These are phyloP conservation scores for Botryotinia narcissicola DNA, from an alignment of 2,329 filamentous ascomycete species.

Conservation along the genomic window DNA sequence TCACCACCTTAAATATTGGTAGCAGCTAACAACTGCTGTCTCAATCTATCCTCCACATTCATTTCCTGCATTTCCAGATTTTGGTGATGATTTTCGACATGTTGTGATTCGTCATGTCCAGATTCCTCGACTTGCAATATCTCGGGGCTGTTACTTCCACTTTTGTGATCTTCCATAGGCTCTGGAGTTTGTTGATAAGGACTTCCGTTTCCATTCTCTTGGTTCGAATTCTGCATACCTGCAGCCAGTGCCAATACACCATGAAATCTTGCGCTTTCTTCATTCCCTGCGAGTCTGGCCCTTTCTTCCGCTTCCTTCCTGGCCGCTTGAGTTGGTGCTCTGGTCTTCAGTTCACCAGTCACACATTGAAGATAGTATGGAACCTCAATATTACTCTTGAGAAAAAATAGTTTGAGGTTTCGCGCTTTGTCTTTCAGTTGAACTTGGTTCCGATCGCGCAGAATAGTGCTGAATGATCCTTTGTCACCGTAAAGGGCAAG, in stretches of 20 bases:
- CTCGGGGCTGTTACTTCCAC: conserved; percentile 19
- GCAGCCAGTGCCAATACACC: conserved; percentile 57
- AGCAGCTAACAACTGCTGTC: conserved; percentile 16
- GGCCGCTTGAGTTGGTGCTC: conserved; percentile 72
- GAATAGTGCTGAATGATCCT: conserved; percentile 75
- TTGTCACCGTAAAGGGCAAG: conserved; percentile 77
- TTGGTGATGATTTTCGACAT: background rate
- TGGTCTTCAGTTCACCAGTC: conserved; percentile 84
- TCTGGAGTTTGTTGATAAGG: conserved; percentile 10
- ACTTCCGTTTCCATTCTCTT: conserved; percentile 9
- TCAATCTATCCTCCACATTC: conserved; percentile 19
- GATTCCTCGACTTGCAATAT: conserved; percentile 27
- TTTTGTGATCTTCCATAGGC: conserved; percentile 11
- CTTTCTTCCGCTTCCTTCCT: conserved; percentile 66
- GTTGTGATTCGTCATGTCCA: background rate
- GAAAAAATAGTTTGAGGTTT: conserved; percentile 86
- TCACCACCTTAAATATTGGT: background rate
- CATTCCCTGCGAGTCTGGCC: conserved; percentile 56
- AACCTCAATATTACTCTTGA: conserved; percentile 89
- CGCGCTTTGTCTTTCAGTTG: conserved; percentile 90
- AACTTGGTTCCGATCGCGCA: conserved; percentile 87
- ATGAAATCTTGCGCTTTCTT: conserved; percentile 58
- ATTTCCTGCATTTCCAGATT: conserved; percentile 15
- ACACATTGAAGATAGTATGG: conserved; percentile 84
- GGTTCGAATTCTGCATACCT: conserved; percentile 40